Base-by-base conservation (phyloP, 495 filamentous ascomycete genomes). In the Xylaria acuta region DNA sequence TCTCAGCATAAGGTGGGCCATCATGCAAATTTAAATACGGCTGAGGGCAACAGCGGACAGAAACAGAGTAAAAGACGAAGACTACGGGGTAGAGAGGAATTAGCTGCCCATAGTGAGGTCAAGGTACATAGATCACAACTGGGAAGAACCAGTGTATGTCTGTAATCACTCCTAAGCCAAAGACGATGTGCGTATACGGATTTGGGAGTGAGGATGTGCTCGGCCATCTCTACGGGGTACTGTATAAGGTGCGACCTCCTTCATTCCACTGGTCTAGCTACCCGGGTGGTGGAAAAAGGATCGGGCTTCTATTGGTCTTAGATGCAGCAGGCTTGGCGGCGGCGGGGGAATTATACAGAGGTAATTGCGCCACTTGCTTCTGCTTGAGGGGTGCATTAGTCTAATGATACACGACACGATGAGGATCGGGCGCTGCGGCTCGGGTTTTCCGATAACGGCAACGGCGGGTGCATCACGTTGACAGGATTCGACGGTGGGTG, bases 271-370 rank as follows among this genome's bases (percentile, higher is more conserved):
- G 11, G 25, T 18, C 62, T 32, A 38, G 64, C 9, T n/a, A 65
- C 43, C 43, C 20, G 63, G 41, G 1, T 16, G 30, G 45, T 67
- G 64, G 32, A n/a, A 67, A 51, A 7, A 12, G 64, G 64, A 53
- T 67, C 45, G 66, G 53, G 36, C 30, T 70, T 62, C 45, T 64
- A 64, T 70, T 58, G 56, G 58, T 63, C 34, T 70, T n/a, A 45
- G 43, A 70, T 25, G 54, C 40, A 62, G 53, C 16, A 38, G 51
- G 27, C 54, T 49, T 22, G n/a, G 43, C 43, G 68, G 58, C 30
- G 68, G 32, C 38, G 30, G n/a, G 27, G n/a, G 32, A 6, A 63
- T 70, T 16, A 34, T 64, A 64, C 68, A 70, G 68, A 51, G 40
- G 32, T 34, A 12, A 27, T 40, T 34, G 27, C 58, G 27, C 56